A percentile compares a stretch with the other conserved stretches of the same genome.
These are phyloP conservation scores for Podila epicladia DNA, from an alignment of 192 early-diverging fungal genomes.

Conservation along the genomic window DNA sequence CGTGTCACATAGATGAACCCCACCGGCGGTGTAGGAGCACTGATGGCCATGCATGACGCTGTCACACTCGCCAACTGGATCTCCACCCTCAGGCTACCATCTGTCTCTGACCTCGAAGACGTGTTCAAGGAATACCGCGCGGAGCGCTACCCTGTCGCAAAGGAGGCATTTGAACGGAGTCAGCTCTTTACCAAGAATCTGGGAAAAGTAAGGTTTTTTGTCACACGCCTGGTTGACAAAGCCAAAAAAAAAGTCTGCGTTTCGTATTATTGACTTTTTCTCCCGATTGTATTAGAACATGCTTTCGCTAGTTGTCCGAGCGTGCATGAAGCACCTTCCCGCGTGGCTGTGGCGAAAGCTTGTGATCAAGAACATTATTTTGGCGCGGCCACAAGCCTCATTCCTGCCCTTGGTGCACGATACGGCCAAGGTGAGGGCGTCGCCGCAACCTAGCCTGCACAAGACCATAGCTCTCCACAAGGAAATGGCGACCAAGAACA, in stretches of 20 bases:
- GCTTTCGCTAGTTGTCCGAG: background rate
- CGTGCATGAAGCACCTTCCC: background rate
- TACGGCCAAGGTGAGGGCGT: background rate
- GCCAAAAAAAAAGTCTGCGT: too few species aligned
- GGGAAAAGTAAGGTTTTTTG: background rate
- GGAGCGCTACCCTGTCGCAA: background rate
- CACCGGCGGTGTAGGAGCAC: too few species aligned
- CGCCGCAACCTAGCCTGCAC: background rate
- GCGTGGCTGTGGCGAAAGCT: background rate
- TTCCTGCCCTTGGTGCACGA: background rate
- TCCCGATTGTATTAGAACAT: background rate
- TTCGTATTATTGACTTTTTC: background rate
- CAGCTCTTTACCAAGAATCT: background rate
- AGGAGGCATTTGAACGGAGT: background rate
- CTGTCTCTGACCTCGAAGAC: background rate
- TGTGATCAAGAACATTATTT: background rate
- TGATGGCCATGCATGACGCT: background rate
- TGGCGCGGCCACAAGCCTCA: background rate
- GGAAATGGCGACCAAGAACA: background rate
- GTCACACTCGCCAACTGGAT: slow-evolving; percentile 3
- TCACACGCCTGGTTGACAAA: background rate
- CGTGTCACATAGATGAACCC: too few species aligned
- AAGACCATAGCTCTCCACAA: background rate
- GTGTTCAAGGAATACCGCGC: background rate
- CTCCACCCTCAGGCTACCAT: background rate